Conservation (phyloP, 192 early-diverging fungal species). For the Podila clonocystis region DNA sequence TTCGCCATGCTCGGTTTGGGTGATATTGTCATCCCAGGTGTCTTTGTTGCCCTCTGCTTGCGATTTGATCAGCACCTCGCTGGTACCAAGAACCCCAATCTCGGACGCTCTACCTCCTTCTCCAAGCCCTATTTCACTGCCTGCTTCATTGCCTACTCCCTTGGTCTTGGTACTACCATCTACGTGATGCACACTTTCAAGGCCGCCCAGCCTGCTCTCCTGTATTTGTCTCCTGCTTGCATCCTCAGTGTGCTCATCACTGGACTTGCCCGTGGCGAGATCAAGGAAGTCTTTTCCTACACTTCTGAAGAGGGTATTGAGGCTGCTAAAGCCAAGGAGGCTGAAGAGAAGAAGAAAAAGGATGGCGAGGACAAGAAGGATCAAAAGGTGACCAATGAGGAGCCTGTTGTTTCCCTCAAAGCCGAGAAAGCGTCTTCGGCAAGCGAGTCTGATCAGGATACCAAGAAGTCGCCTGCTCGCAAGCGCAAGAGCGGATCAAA, state of each 20-base stretch:
- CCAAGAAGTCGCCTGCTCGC: conserved; percentile 10
- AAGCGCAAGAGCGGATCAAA: conserved; percentile 48
- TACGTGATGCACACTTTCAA: conserved; percentile 95
- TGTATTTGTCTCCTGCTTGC: conserved; percentile 98
- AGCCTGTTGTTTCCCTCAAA: not conserved
- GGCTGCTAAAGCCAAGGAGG: conserved; percentile 54
- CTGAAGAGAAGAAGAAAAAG: conserved; percentile 60
- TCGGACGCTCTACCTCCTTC: conserved; percentile 69
- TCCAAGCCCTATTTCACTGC: conserved; percentile 89
- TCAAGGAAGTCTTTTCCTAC: conserved; percentile 72
- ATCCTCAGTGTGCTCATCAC: conserved; percentile 83
- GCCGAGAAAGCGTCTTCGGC: conserved; percentile 19
- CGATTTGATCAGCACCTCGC: conserved; percentile 87
- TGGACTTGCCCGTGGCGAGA: conserved; percentile 72
- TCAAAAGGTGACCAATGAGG: conserved; percentile 26
- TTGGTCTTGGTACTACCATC: conserved; percentile 90
- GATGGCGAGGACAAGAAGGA: conserved; percentile 51
- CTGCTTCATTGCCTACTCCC: conserved; percentile 82
- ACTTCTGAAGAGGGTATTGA: conserved; percentile 70
- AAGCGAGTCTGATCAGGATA: conserved; percentile 33
- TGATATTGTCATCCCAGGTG: conserved; percentile 97
- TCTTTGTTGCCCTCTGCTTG: conserved; percentile 92
- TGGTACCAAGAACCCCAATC: conserved; percentile 64
- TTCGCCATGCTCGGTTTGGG: conserved; percentile 97
- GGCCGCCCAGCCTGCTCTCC: conserved; percentile 94